Evolutionary conservation across 305 asterid genomes (phyloP).

Genomic region (Solanum hybrid): DNA sequence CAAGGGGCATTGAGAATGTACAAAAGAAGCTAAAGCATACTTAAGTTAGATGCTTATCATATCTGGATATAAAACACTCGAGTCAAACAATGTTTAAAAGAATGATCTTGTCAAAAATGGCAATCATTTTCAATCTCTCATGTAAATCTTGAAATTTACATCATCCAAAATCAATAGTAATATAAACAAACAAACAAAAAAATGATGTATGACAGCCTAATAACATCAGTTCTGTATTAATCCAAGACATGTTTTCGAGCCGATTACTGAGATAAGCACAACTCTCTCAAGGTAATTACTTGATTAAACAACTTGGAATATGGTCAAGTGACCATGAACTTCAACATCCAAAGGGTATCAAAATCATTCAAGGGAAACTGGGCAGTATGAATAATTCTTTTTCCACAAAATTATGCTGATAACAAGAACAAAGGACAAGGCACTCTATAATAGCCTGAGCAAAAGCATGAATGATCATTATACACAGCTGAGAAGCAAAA

Average conservation of each 20-base stretch:
- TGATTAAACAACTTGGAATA: neutral
- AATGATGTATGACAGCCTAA: neutral
- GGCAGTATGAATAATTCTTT: neutral
- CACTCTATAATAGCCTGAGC: neutral
- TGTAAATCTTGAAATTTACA: neutral
- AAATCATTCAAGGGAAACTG: neutral
- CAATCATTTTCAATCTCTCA: slow-evolving; percentile 1
- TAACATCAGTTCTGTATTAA: neutral
- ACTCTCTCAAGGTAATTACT: neutral
- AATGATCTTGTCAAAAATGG: neutral
- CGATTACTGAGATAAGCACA: neutral
- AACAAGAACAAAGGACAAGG: neutral
- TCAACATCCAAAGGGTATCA: neutral
- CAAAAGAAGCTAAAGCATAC: neutral
- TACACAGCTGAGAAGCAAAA: slow-evolving; percentile 21
- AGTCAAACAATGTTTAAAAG: neutral
- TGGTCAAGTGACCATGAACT: neutral
- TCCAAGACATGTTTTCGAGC: neutral
- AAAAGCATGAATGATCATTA: slow-evolving; percentile 11
- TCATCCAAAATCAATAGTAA: neutral
- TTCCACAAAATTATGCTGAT: neutral
- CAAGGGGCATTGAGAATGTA: neutral
- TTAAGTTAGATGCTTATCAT: neutral
- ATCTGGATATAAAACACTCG: neutral
- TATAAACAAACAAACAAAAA: neutral